Conservation (phyloP, 2,329 filamentous ascomycete genomes). For the Biscogniauxia mediterranea region DNA sequence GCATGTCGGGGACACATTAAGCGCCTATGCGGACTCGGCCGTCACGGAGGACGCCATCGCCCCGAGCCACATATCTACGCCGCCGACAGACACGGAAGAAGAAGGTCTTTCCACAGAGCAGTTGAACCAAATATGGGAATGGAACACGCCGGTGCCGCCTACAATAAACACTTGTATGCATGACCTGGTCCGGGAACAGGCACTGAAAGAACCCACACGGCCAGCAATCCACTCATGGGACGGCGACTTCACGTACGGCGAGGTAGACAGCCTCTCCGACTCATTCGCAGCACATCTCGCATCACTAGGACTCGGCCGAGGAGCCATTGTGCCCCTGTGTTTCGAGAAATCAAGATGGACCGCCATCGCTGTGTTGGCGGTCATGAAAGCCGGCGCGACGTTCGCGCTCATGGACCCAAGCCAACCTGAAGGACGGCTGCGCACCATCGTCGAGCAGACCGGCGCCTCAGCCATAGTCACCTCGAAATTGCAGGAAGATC, state of each 20-base stretch:
- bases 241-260: constrained; percentile 44
- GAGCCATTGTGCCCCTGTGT: constrained; percentile 47
- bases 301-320: constrained; percentile 36
- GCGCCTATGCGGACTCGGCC: constrained; percentile 15
- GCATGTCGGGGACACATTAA: constrained; percentile 9
- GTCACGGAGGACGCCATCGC: constrained; percentile 23
- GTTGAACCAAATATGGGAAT: constrained; percentile 44
- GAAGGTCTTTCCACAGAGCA: constrained; percentile 35
- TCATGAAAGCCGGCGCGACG: constrained; percentile 49
- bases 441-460: constrained; percentile 45
- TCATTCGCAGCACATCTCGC: constrained; percentile 40
- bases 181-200: constrained; percentile 43
- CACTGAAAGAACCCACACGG: constrained; percentile 36
- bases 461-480: constrained; percentile 40
- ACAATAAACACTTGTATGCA: constrained; percentile 45
- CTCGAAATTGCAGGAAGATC: constrained; percentile 37
- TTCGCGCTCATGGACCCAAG: constrained; percentile 48
- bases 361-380: constrained; percentile 42
- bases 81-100: constrained; percentile 30
- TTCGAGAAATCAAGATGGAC: constrained; percentile 51
- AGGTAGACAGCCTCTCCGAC: constrained; percentile 43
- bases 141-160: constrained; percentile 43
- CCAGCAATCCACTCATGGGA: constrained; percentile 51
- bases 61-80: constrained; percentile 23
- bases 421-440: constrained; percentile 44